Base-by-base conservation (phyloP, 257 asterid genomes). In the Gentiana macrophylla region DNA sequence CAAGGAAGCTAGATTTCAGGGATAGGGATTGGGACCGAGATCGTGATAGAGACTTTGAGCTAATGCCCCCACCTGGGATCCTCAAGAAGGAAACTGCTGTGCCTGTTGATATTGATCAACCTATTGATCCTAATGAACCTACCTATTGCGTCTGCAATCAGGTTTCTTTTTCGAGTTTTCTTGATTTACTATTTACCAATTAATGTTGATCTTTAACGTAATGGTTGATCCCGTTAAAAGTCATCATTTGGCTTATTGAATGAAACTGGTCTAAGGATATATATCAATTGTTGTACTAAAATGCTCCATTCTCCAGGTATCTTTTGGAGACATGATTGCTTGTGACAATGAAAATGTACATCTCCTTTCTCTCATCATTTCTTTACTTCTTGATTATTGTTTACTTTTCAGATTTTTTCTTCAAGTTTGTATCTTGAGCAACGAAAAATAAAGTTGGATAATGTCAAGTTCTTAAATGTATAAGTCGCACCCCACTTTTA, bases 1-100 rank as follows among this genome's bases (percentile, higher is more conserved):
- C 91, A n/a, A 88, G 74, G 82, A 77, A 84, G 83, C 59, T 74
- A 57, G 97, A 87, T 46, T 80, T 69, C 79, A 84, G 74, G 70
- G 95, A 79, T 33, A 78, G 92, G 67, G 96, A 91, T 68, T 86
- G 95, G 94, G 97, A 86, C 63, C 74, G 89, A 54, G 97, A 88
- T 67, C 93, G 94, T 24, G 92, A 87, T 67, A 76, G 96, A 78
- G 98, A 88, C 66, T 88, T 79, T 50, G 98, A 87, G 70, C 89
- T 88, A 37, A 92, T 92, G 98, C 98, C 97, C n/a, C 98, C 98
- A 56, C 97, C 98, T 6, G 93, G 95, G 56, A 81, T 81, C 78
- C 72, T 84, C 32, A 92, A 80, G 67, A 92, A 72, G 77, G 98
- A 92, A 55, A 73, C 83, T 57, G 69, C 84, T 63, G 69, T 84